A percentile compares a stretch with the other conserved stretches of the same genome.
Conservation (phyloP, 768 basidiomycete genomes). For the Cystobasidium ongulense region DNA sequence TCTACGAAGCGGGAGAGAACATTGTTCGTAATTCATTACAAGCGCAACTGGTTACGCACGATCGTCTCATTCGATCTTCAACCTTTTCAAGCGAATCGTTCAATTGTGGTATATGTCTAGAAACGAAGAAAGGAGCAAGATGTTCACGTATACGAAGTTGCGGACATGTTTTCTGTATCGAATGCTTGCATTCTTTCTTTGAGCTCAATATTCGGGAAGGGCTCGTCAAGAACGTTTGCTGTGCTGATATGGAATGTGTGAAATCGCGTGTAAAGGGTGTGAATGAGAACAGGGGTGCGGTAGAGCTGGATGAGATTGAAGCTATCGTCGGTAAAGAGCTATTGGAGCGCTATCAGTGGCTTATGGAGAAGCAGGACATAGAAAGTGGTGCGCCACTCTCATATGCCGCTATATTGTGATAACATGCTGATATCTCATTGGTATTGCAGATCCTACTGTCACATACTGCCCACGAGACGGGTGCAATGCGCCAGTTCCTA, state of each 20-base stretch:
- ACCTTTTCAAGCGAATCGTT: conserved; percentile 27
- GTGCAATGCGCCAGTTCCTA: conserved; percentile 37
- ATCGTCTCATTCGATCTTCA: conserved; percentile 8
- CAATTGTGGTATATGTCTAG: conserved; percentile 28
- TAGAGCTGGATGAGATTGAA: conserved; percentile 35
- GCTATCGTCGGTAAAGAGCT: conserved; percentile 34
- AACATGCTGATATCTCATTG: neutral
- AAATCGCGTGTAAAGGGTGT: conserved; percentile 12
- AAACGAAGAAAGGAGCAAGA: conserved; percentile 27
- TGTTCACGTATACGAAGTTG: conserved; percentile 17
- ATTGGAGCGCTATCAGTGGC: conserved; percentile 34
- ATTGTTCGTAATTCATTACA: neutral
- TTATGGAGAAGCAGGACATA: conserved; percentile 38
- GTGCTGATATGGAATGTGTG: conserved; percentile 36
- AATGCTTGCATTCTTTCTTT: conserved; percentile 39
- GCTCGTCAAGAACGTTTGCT: conserved; percentile 36
- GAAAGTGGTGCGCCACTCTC: conserved; percentile 36
- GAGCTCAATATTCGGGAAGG: conserved; percentile 40
- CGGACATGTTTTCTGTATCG: conserved; percentile 34
- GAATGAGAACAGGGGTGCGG: neutral
- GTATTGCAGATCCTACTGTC: conserved; percentile 36
- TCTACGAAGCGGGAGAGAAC: neutral
- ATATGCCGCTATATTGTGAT: neutral
- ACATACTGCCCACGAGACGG: conserved; percentile 36
- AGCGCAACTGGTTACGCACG: conserved; percentile 13